Conservation (phyloP, 176 grass and related monocot genomes). For the Themeda triandra region DNA sequence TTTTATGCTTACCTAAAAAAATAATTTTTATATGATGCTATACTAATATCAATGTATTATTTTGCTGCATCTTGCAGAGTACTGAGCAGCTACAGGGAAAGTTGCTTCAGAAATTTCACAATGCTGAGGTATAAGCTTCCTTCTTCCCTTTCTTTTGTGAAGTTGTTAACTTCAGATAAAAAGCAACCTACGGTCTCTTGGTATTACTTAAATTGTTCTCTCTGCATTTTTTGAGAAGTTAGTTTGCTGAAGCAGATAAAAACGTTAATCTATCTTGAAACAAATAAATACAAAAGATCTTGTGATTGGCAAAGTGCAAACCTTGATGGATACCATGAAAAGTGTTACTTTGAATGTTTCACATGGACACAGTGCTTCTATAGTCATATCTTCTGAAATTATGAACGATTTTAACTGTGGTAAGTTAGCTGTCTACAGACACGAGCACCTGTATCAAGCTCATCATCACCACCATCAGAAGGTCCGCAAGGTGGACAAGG, state of each 20-base stretch:
- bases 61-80: slow-evolving; percentile 34
- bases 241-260: neutral
- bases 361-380: neutral
- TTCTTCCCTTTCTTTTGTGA: neutral
- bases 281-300: neutral
- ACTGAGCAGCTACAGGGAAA: slow-evolving; percentile 49
- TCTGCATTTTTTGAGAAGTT: neutral
- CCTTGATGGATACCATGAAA: neutral
- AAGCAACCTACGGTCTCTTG: neutral
- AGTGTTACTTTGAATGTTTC: neutral
- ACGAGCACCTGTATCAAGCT: slow-evolving; percentile 39
- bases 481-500: slow-evolving; percentile 23
- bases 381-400: slow-evolving; percentile 3
- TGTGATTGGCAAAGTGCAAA: neutral
- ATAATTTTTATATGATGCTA: too few species aligned
- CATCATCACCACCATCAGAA: slow-evolving; percentile 32
- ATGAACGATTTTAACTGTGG: neutral
- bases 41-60: neutral
- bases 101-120: slow-evolving; percentile 53
- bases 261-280: neutral
- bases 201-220: neutral
- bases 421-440: slow-evolving; percentile 23
- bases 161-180: slow-evolving; percentile 5
- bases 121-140: slow-evolving; percentile 46
- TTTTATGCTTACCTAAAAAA: too few species aligned